Conservation (phyloP, 257 asterid species). For the Solanum chilense region DNA sequence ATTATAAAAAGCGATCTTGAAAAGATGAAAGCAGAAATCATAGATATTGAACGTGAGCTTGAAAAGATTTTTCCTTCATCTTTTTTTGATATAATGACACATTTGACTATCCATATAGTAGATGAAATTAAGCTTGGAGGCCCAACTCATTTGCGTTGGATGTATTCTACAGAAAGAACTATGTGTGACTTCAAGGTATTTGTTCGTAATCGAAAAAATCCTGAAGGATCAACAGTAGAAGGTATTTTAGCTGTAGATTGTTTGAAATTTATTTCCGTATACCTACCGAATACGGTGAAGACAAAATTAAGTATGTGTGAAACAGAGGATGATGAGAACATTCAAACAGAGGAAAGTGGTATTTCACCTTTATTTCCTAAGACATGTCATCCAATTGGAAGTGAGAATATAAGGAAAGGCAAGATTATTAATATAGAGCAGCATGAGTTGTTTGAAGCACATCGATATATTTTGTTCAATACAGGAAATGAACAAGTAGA, state of each 20-base stretch:
- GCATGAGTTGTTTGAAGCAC: too few relatives aligned
- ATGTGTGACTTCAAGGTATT: neutral
- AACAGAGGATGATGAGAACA: neutral
- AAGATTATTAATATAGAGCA: too few relatives aligned
- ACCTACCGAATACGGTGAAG: neutral
- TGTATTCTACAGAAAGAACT: neutral
- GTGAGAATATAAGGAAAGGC: too few relatives aligned
- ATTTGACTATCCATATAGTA: neutral
- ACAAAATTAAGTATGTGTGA: neutral
- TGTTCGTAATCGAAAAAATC: too few relatives aligned
- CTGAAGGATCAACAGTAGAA: neutral
- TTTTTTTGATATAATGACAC: neutral
- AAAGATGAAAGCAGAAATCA: neutral
- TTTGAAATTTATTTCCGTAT: neutral
- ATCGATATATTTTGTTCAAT: too few relatives aligned
- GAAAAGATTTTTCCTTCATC: neutral
- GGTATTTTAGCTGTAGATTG: neutral
- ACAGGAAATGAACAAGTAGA: too few relatives aligned
- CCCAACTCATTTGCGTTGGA: neutral
- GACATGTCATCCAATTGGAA: too few relatives aligned
- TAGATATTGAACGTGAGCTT: neutral
- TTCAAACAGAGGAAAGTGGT: neutral
- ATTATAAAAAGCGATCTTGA: neutral
- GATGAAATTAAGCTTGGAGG: neutral
- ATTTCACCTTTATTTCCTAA: too few relatives aligned